Evolutionary conservation across 306 rosid genomes (phyloP), one percentile per base, ranked within the genome.

Genomic region (Ammopiptanthus mongolicus): DNA sequence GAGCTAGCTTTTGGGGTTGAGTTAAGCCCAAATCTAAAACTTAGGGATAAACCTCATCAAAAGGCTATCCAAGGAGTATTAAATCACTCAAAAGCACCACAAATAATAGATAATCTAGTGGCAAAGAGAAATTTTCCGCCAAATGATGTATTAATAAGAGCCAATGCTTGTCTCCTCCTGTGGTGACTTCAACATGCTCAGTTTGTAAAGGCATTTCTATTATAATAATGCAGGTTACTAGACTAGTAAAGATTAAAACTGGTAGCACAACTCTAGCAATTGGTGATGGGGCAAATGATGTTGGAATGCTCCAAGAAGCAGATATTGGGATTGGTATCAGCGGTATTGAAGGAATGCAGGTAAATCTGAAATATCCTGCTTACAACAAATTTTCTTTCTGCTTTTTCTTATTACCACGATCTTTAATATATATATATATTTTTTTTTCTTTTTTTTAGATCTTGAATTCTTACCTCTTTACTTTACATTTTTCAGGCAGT

Each of bases 301-400:
- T 96, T 0, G 99, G 98, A 69, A 96, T 96, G 99, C 96, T 96
- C 69, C 99, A 96, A 85, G 99, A 96, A 86, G 99, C 99, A 10
- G 99, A 96, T 77, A 96, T 96, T 67, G 99, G 99, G 42, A 44
- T 96, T 56, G 99, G 99, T 70, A 96, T 96, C 63, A 96, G 96
- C 41, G 99, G 99, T 15, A 97, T 90, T 2, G 99, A 96, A 82
- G 99, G 99, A 82, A 96, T 96, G 99, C 99, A 95, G 97, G 98
- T 89, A 86, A 82, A 80, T 72, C 9, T 44, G 17, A 22, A 59
- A 79, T 71, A 48, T 46, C 75, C 59, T 23, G 66, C 74, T 28
- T 71, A 13, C 10, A 65, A n/a, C n/a, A n/a, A n/a, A n/a, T n/a
- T n/a, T n/a, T n/a, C n/a, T n/a, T n/a, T 62, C 52, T 65, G n/a